Evolutionary conservation across 805 yeast genomes (phyloP).

Genomic region (Maudiozyma saulgeensis): DNA sequence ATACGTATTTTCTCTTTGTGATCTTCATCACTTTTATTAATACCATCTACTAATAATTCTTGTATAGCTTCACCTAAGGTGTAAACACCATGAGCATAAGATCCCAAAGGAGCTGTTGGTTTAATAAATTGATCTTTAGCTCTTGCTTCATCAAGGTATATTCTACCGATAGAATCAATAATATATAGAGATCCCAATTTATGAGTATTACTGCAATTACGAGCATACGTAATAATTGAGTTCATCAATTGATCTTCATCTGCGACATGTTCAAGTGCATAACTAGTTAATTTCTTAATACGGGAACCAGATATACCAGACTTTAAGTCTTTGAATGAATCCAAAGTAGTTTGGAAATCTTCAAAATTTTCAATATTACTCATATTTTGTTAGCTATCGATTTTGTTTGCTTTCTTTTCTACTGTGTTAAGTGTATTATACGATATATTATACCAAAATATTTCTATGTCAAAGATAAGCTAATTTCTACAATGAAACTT

Average conservation of each 20-base stretch:
- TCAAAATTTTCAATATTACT: conserved; percentile 18
- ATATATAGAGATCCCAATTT: conserved; percentile 88
- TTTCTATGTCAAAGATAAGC: too few relatives aligned
- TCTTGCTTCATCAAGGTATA: conserved; percentile 65
- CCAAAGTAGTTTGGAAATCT: conserved; percentile 34
- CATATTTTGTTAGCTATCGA: conserved; percentile 2
- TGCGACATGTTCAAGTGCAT: conserved; percentile 60
- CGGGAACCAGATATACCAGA: conserved; percentile 95
- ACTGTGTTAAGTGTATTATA: neutral
- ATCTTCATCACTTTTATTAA: conserved; percentile 45
- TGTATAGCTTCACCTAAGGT: conserved; percentile 57
- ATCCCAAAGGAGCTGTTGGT: conserved; percentile 51
- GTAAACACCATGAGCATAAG: conserved; percentile 64
- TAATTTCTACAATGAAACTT: neutral
- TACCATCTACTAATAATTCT: conserved; percentile 52
- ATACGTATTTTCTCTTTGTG: conserved; percentile 69
- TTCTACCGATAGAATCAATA: conserved; percentile 86
- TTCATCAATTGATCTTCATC: conserved; percentile 24
- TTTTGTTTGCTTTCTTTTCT: neutral
- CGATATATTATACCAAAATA: too few relatives aligned
- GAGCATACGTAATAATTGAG: conserved; percentile 39
- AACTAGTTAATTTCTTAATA: conserved; percentile 72
- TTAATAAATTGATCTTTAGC: conserved; percentile 41
- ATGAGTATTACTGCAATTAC: conserved; percentile 64
- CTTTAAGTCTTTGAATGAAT: conserved; percentile 43